Evolutionary conservation across 495 filamentous ascomycete genomes (phyloP), one percentile per base, ranked within the genome.

Genomic region (Usnea hakonensis): DNA sequence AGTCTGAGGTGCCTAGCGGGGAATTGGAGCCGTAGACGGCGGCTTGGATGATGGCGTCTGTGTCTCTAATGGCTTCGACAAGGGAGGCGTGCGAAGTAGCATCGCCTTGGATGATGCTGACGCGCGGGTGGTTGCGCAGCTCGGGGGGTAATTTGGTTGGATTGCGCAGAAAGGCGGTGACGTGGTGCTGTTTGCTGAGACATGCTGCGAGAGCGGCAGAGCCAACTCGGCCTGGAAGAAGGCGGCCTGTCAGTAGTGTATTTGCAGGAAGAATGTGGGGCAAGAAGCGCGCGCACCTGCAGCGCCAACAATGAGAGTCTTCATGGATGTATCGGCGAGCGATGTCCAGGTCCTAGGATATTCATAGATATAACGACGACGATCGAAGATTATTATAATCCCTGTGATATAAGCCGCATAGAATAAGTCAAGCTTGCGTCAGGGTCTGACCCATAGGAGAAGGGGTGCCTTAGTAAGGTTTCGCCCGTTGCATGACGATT

Each of bases 91-190:
- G 64, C 2, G 43, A 58, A 9, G 60, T 63, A 3, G 60, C 55
- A 40, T 66, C 64, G 19, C 64, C 64, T 50, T 60, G 40, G 52
- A 52, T 58, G 60, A 66, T 50, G 46, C 37, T 43, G n/a, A 66
- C 55, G 37, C 46, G 60, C 30, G 64, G 64, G 46, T 66, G 55
- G 13, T 13, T 37, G 41, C 44, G 64, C 5, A 66, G 43, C 23
- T 55, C 37, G 7, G 61, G 60, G n/a, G 55, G 48, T 0, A 66
- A 55, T 17, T 63, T 63, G 35, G 55, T 23, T 28, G 60, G 64
- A 60, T 55, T 63, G 16, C 64, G 64, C 36, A 66, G 60, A 48
- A 66, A 66, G 41, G 60, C 64, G 9, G 64, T 66, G 48, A 66
- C 64, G 60, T 43, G 52, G 36, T 66, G 60, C 28, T 63, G 43